phyloP scores from a whole-genome alignment of 2,329 filamentous ascomycete genomes.

The Xylariaceae sp. region DNA sequence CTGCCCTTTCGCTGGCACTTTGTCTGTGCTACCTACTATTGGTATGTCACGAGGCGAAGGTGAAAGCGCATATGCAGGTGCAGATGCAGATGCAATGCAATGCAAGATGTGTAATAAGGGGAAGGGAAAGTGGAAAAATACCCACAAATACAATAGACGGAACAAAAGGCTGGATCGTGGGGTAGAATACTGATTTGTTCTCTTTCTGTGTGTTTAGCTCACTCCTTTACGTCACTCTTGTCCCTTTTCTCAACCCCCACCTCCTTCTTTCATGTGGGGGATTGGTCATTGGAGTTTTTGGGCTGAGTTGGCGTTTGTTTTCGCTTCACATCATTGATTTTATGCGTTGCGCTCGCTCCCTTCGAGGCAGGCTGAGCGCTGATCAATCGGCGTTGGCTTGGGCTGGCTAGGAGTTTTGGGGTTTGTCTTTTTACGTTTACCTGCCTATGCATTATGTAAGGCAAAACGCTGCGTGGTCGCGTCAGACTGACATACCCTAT shows the following conservation, averaged over 20 bases:
- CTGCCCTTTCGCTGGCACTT: conserved; percentile 5
- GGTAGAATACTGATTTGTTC: conserved; percentile 6
- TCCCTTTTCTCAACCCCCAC: background rate
- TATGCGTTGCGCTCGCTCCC: background rate
- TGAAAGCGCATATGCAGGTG: conserved; percentile 3
- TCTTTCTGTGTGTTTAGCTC: background rate
- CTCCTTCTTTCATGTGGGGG: background rate
- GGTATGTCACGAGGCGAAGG: too few relatives aligned
- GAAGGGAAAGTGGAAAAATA: conserved; percentile 18
- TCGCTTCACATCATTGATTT: conserved; percentile 15
- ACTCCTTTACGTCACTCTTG: background rate
- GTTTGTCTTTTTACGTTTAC: background rate
- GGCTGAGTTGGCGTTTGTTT: conserved; percentile 6
- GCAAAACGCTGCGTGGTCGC: background rate
- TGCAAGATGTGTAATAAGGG: conserved; percentile 4
- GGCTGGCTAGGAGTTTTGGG: background rate
- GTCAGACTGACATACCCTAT: conserved; percentile 2
- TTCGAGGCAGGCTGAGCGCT: background rate
- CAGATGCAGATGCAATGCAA: conserved; percentile 12
- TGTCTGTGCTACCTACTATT: too few relatives aligned
- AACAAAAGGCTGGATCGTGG: background rate
- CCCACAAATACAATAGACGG: conserved; percentile 8
- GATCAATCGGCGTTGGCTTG: conserved; percentile 17
- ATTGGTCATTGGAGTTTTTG: conserved; percentile 3
- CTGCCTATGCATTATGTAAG: background rate